These are phyloP conservation scores for Sporobolomyces phaffii DNA, from an alignment of 768 basidiomycete species.

Conservation along the genomic window DNA sequence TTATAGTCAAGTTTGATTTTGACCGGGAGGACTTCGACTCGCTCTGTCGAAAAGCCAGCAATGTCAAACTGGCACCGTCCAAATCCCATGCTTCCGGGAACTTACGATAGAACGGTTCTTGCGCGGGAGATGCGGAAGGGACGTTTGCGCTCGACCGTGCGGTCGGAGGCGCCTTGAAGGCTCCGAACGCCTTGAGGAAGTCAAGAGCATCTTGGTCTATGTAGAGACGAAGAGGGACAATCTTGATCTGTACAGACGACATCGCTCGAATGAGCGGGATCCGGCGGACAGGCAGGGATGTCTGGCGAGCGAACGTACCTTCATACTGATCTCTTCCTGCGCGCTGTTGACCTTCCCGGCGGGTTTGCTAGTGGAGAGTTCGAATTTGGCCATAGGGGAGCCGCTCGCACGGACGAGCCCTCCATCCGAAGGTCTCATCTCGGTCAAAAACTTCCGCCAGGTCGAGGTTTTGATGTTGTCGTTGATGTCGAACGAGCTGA, in stretches of 20 bases:
- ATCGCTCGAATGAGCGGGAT: not conserved
- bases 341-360: conserved; percentile 52
- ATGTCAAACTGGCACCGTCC: not conserved
- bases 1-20: conserved; percentile 97
- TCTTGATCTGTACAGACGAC: conserved; percentile 60
- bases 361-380: conserved; percentile 68
- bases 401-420: conserved; percentile 86
- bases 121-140: conserved; percentile 38
- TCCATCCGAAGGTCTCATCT: conserved; percentile 70
- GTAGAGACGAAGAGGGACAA: conserved; percentile 81
- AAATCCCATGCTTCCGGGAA: not conserved
- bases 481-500: conserved; percentile 75
- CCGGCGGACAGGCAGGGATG: not conserved
- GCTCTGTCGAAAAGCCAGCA: conserved; percentile 53
- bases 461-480: conserved; percentile 98
- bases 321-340: conserved; percentile 55
- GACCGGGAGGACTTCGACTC: conserved; percentile 89
- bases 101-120: conserved; percentile 72
- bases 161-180: conserved; percentile 61
- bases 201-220: conserved; percentile 98
- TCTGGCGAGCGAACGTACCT: conserved; percentile 8
- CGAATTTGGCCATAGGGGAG: conserved; percentile 87
- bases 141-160: conserved; percentile 40
- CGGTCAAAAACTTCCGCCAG: conserved; percentile 94
- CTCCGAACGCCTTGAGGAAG: conserved; percentile 93